Conservation (phyloP, 2,329 filamentous ascomycete species). For the Colletotrichum scovillei region DNA sequence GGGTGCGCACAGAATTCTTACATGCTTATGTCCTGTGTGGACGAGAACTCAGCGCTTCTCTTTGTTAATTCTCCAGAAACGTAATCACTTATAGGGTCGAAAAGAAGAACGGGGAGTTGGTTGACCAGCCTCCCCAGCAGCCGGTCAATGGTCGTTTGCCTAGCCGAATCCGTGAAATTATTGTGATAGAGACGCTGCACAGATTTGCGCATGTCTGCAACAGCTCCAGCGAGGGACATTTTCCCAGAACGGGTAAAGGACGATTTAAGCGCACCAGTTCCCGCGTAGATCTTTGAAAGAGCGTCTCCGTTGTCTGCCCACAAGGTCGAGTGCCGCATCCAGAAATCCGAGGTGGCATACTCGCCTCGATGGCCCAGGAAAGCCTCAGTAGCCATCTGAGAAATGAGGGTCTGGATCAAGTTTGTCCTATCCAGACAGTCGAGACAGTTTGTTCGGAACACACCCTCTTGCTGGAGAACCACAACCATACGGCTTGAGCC, state of each 20-base stretch:
- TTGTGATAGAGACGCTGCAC: constrained; percentile 96
- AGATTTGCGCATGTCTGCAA: constrained; percentile 96
- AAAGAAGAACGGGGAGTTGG: constrained; percentile 85
- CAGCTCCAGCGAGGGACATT: constrained; percentile 91
- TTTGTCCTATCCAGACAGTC: constrained; percentile 98
- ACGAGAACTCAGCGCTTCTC: constrained; percentile 78
- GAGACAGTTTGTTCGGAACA: constrained; percentile 95
- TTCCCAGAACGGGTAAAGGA: constrained; percentile 95
- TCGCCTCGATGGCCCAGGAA: constrained; percentile 82
- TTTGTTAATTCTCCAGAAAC: constrained; percentile 81
- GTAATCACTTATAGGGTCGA: constrained; percentile 94
- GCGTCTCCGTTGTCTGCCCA: constrained; percentile 99
- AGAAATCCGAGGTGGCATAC: constrained; percentile 81
- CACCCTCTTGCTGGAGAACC: constrained; percentile 91
- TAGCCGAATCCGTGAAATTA: constrained; percentile 93
- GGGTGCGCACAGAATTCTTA: constrained; percentile 53
- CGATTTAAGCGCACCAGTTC: constrained; percentile 93
- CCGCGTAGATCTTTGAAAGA: constrained; percentile 94
- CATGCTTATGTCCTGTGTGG: constrained; percentile 79
- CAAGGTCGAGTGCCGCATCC: constrained; percentile 89
- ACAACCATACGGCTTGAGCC: constrained; percentile 67
- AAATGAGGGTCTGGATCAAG: constrained; percentile 94
- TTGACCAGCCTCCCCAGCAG: constrained; percentile 87
- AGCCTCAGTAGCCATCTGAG: constrained; percentile 88
- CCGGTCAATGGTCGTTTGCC: constrained; percentile 95